A percentile compares a stretch with the other conserved stretches of the same genome.
These are phyloP conservation scores for Podospora appendiculata DNA, from an alignment of 495 filamentous ascomycete genomes.

Conservation along the genomic window DNA sequence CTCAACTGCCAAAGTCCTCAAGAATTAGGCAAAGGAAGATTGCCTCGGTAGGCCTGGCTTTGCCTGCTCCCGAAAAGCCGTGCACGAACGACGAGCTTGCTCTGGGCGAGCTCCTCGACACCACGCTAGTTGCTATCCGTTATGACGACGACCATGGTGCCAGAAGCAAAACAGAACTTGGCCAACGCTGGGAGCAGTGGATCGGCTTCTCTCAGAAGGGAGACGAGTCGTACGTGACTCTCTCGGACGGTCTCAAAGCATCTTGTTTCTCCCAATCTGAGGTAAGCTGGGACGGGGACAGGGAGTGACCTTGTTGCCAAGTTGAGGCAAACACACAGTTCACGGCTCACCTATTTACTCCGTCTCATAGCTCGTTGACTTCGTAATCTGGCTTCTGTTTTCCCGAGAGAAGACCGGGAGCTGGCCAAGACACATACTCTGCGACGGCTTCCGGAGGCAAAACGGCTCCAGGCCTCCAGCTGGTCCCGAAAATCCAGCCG, in stretches of 20 bases:
- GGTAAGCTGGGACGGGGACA: constrained; percentile 32
- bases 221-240: constrained; percentile 42
- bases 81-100: constrained; percentile 25
- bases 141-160: constrained; percentile 13
- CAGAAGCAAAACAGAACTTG: constrained; percentile 22
- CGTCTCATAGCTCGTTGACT: constrained; percentile 65
- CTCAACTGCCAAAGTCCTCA: constrained; percentile 35
- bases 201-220: constrained; percentile 59
- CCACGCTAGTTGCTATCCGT: constrained; percentile 54
- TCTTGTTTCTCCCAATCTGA: constrained; percentile 48
- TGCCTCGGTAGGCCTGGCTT: constrained; percentile 27
- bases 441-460: constrained; percentile 59
- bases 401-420: constrained; percentile 39
- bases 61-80: constrained; percentile 12
- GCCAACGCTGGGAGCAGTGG: constrained; percentile 48
- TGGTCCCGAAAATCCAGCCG: background rate
- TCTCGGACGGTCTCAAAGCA: constrained; percentile 37
- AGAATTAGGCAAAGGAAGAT: constrained; percentile 40
- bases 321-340: background rate
- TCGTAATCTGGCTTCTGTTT: constrained; percentile 71
- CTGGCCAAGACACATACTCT: constrained; percentile 66
- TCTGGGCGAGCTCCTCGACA: constrained; percentile 55
- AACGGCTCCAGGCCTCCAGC: constrained; percentile 17
- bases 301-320: background rate
- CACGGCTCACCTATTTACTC: too few species aligned